Evolutionary conservation across 768 basidiomycete genomes (phyloP), one percentile per base, ranked within the genome.

Genomic region (Asterophora parasitica): DNA sequence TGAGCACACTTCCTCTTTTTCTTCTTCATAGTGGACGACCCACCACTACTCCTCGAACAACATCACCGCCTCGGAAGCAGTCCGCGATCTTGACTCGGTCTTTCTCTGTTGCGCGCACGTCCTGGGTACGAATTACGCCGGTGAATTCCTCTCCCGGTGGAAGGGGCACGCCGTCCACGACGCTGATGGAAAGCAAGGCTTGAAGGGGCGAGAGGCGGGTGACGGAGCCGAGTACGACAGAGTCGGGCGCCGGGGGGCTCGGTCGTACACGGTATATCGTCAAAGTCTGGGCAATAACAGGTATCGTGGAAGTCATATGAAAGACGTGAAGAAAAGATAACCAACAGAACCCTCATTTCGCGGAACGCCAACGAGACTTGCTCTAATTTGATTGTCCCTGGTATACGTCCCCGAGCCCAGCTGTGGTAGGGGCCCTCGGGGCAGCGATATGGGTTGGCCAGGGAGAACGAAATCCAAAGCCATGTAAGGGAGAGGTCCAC

Each of bases 11-110:
- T 30, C 23, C 48, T 16, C 16, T 26, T 51, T 27, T 16, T 23
- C 6, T 23, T 23, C 23, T n/a, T n/a, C n/a, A 17, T 17, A 6
- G 32, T 19, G 10, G 23, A 42, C 10, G 16, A 73, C 85, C 62
- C 62, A 93, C 92, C 58, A 95, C 91, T 32, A 87, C 62, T 11
- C 89, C 91, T 50, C 85, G 80, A 27, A 96, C 85, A 42, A 94
- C 88, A 61, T 96, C 92, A 11, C 93, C 92, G 0, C 90, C 89
- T 19, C 92, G 77, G 64, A 95, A 96, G 59, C 91, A 95, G 57
- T 92, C 88, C 27, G 83, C 82, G 50, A 94, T 88, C 67, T 88
- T 92, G 49, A 94, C 79, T 57, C 81, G 83, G 69, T 93, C 91
- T 57, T 89, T 92, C 60, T 93, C 92, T 1, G 92, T 93, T 10